Conservation (phyloP, 768 basidiomycete genomes). For the Leucocoprinus leucothites region DNA sequence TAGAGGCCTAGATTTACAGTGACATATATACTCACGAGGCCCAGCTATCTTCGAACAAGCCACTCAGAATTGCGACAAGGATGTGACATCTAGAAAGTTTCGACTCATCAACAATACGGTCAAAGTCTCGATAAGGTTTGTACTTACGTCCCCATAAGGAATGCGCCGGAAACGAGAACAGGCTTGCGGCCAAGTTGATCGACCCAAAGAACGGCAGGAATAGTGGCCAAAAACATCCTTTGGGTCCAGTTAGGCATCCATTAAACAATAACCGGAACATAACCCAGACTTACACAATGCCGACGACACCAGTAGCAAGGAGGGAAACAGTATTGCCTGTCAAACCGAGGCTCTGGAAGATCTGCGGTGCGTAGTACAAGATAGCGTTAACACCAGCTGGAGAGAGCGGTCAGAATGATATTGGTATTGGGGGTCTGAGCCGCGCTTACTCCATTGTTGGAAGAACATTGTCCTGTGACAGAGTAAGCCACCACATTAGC, state of each 20-base stretch:
- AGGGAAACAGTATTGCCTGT: slow-evolving; percentile 56
- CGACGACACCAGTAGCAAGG: slow-evolving; percentile 66
- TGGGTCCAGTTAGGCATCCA: background rate
- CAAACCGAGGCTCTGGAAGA: slow-evolving; percentile 61
- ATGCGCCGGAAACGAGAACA: slow-evolving; percentile 68
- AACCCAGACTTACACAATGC: slow-evolving; percentile 55
- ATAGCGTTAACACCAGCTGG: slow-evolving; percentile 66
- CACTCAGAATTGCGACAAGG: slow-evolving; percentile 65
- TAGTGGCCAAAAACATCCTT: slow-evolving; percentile 74
- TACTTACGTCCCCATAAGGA: slow-evolving; percentile 62
- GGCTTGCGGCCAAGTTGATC: slow-evolving; percentile 76
- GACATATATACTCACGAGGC: slow-evolving; percentile 27
- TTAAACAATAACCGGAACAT: background rate
- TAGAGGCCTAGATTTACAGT: background rate
- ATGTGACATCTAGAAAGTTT: slow-evolving; percentile 75
- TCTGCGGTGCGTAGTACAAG: slow-evolving; percentile 72
- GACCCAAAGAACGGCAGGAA: slow-evolving; percentile 80
- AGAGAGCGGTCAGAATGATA: background rate
- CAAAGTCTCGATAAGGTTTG: background rate
- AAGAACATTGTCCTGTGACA: slow-evolving; percentile 63
- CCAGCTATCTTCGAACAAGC: slow-evolving; percentile 58
- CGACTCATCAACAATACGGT: background rate
- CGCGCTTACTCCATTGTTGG: slow-evolving; percentile 68
- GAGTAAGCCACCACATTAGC: slow-evolving; percentile 1
- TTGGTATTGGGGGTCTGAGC: background rate